These are phyloP conservation scores for Lasiodiplodia citricola DNA, from an alignment of 2,329 filamentous ascomycete species.

Conservation along the genomic window DNA sequence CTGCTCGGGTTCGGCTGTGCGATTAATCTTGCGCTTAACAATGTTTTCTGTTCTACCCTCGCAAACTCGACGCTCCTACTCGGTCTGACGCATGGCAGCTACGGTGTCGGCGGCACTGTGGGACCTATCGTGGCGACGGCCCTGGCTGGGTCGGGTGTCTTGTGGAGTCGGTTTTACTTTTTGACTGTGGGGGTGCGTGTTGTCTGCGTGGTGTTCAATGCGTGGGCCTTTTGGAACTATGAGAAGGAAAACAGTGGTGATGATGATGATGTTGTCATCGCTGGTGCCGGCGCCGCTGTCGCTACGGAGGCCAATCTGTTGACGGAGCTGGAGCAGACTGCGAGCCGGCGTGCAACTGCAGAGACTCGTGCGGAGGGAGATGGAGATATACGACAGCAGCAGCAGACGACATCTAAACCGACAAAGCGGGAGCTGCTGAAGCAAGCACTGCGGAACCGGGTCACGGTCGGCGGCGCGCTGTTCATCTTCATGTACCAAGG, in stretches of 20 bases:
- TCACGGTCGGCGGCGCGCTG: constrained; percentile 74
- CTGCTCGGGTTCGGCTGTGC: constrained; percentile 63
- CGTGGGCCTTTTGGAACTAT: constrained; percentile 73
- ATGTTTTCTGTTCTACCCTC: constrained; percentile 62
- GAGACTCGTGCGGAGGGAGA: background rate
- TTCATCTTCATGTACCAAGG: constrained; percentile 90
- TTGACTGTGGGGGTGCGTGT: constrained; percentile 65
- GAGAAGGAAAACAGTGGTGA: constrained; percentile 59
- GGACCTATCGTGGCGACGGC: constrained; percentile 77
- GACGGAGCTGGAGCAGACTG: constrained; percentile 54
- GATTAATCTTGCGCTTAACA: constrained; percentile 59
- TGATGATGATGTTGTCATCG: constrained; percentile 31
- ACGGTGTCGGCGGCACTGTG: constrained; percentile 56
- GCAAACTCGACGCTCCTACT: constrained; percentile 58
- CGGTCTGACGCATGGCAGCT: constrained; percentile 70
- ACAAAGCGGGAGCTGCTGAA: constrained; percentile 57
- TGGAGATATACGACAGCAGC: constrained; percentile 51
- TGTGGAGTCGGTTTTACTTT: constrained; percentile 77
- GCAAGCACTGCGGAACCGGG: constrained; percentile 56
- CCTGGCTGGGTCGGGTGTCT: constrained; percentile 64
- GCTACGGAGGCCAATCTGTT: constrained; percentile 29
- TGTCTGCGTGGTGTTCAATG: constrained; percentile 62
- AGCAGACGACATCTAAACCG: constrained; percentile 16
- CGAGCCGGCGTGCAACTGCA: constrained; percentile 62
- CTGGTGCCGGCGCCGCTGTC: too few species aligned